Evolutionary conservation across 805 yeast species (phyloP).

Genomic region (Cyberlindnera samutprakarnensis): DNA sequence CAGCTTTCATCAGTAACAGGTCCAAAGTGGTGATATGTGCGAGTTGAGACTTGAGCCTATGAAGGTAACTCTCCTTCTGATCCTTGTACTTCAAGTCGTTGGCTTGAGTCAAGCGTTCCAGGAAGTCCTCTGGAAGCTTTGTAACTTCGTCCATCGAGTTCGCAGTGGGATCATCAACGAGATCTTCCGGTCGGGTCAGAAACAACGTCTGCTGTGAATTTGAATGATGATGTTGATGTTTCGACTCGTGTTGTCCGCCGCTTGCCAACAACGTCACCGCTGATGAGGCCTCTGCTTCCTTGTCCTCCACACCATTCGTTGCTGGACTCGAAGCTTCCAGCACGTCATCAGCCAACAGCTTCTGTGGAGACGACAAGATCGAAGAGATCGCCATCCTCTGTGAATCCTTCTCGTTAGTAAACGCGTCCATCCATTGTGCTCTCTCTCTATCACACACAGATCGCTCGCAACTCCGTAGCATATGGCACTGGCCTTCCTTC

Average conservation of each 20-base stretch:
- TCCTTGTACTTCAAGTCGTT: conserved; percentile 14
- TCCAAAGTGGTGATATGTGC: conserved; percentile 23
- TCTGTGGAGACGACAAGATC: conserved; percentile 15
- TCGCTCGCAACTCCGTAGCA: too few relatives aligned
- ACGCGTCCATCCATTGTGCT: neutral
- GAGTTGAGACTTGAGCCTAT: conserved; percentile 16
- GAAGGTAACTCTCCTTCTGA: conserved; percentile 18
- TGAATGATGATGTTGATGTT: too few relatives aligned
- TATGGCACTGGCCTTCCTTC: too few relatives aligned
- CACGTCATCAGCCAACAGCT: too few relatives aligned
- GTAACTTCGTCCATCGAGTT: too few relatives aligned
- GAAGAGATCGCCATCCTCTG: conserved; percentile 19
- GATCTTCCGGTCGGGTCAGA: neutral
- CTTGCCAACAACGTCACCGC: neutral
- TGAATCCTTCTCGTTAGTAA: conserved; percentile 1
- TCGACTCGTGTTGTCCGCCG: too few relatives aligned
- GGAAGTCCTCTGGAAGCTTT: conserved; percentile 7
- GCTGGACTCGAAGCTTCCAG: too few relatives aligned
- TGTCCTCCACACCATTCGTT: too few relatives aligned
- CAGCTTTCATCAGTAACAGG: conserved; percentile 16
- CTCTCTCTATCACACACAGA: neutral
- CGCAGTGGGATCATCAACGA: too few relatives aligned
- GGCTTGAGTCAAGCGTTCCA: conserved; percentile 13
- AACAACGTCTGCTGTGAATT: too few relatives aligned
- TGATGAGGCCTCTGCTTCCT: too few relatives aligned